Percentiles rank a stretch among this genome's conserved stretches.
Conservation (phyloP, 805 yeast genomes). For the Starmerella riodocensis region DNA sequence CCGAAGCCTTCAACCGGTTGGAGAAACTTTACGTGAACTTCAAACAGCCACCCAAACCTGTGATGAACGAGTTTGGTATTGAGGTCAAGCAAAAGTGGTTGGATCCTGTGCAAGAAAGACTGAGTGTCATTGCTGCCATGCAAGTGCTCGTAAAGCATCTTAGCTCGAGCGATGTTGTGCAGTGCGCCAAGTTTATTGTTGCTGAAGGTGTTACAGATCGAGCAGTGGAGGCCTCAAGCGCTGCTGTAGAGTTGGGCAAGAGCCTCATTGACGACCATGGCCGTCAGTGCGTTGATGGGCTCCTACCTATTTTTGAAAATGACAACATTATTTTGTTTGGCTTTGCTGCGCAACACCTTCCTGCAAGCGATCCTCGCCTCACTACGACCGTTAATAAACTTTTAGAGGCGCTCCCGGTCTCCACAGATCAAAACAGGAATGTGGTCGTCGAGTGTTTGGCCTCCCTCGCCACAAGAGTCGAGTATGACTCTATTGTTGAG, state of each 20-base stretch:
- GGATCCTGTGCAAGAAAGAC: conserved; percentile 76
- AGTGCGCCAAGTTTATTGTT: conserved; percentile 33
- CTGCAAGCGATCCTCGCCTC: conserved; percentile 51
- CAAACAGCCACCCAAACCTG: conserved; percentile 29
- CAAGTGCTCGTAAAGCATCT: conserved; percentile 42
- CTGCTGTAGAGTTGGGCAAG: conserved; percentile 68
- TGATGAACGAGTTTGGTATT: conserved; percentile 64
- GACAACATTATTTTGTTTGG: conserved; percentile 69
- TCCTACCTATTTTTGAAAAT: conserved; percentile 70
- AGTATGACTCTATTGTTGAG: conserved; percentile 44
- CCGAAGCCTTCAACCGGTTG: conserved; percentile 33
- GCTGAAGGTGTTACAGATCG: conserved; percentile 53
- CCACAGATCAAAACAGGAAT: conserved; percentile 48
- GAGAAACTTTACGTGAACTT: conserved; percentile 45
- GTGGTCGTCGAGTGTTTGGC: conserved; percentile 79
- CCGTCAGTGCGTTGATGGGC: conserved; percentile 46
- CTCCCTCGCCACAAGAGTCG: conserved; percentile 39
- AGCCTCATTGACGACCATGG: conserved; percentile 58
- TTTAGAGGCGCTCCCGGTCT: conserved; percentile 63
- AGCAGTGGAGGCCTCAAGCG: conserved; percentile 46
- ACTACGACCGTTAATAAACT: conserved; percentile 51
- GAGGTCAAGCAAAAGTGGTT: conserved; percentile 48
- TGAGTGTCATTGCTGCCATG: conserved; percentile 64
- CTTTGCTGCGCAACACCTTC: conserved; percentile 74
- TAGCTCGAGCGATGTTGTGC: conserved; percentile 16